Evolutionary conservation across 2,329 filamentous ascomycete species (phyloP).

Genomic region (Alternaria gaisen): DNA sequence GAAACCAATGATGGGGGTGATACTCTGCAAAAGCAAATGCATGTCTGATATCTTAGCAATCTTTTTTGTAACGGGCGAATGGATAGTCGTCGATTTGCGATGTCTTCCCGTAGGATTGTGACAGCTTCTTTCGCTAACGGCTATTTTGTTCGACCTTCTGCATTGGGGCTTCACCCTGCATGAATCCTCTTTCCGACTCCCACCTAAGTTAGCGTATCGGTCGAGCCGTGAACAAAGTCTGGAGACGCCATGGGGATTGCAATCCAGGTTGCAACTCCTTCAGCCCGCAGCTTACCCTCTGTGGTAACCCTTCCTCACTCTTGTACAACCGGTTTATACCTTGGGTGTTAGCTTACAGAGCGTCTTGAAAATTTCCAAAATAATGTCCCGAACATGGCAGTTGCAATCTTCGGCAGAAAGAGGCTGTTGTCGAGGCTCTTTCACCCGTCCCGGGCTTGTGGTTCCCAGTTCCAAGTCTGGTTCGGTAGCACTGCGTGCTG

Average conservation of each 20-base stretch:
- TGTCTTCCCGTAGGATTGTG: slow-evolving; percentile 25
- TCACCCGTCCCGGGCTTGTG: slow-evolving; percentile 14
- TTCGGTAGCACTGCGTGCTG: slow-evolving; percentile 40
- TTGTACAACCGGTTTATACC: not conserved
- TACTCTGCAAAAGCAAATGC: slow-evolving; percentile 4
- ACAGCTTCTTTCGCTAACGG: slow-evolving; percentile 16
- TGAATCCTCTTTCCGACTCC: slow-evolving; percentile 5
- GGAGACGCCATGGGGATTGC: not conserved
- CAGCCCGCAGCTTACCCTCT: slow-evolving; percentile 1
- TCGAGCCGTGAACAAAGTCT: slow-evolving; percentile 11
- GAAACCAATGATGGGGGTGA: slow-evolving; percentile 18
- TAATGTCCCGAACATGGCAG: slow-evolving; percentile 1
- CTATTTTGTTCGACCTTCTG: slow-evolving; percentile 25
- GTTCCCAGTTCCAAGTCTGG: slow-evolving; percentile 27
- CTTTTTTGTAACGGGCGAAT: slow-evolving; percentile 17
- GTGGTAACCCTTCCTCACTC: slow-evolving; percentile 7
- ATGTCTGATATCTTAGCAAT: not conserved
- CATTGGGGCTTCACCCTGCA: slow-evolving; percentile 18
- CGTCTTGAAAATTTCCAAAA: slow-evolving; percentile 17
- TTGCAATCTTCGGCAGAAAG: not conserved
- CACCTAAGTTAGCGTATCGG: slow-evolving; percentile 9
- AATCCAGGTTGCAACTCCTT: not conserved
- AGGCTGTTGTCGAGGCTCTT: slow-evolving; percentile 10
- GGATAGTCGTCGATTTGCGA: slow-evolving; percentile 1
- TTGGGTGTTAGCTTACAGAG: slow-evolving; percentile 9